Conservation (phyloP, 2,329 filamentous ascomycete species). For the Colletotrichum sp. region DNA sequence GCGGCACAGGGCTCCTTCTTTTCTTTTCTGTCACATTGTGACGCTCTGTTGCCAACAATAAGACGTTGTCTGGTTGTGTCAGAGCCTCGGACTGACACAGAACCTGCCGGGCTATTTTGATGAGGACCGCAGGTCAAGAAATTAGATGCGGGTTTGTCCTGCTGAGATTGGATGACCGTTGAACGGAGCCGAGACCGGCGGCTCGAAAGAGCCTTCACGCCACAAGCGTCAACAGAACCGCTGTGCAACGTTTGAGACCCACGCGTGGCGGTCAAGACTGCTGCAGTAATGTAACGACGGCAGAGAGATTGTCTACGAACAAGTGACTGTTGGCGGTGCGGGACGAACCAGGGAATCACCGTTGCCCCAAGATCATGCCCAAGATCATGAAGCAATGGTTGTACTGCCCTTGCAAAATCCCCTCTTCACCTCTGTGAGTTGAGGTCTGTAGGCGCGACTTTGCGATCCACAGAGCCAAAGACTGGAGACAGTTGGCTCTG, state of each 20-base stretch:
- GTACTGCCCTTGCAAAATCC: not conserved
- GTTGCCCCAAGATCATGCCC: not conserved
- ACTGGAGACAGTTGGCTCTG: not conserved
- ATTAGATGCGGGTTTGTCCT: conserved; percentile 12
- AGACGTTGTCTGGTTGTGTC: not conserved
- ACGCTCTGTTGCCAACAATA: not conserved
- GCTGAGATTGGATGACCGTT: conserved; percentile 8
- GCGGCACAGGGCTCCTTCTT: not conserved
- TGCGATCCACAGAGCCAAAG: not conserved
- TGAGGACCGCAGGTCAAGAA: conserved; percentile 3
- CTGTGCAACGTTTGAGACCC: not conserved
- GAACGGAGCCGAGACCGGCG: conserved; percentile 5
- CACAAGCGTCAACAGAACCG: not conserved
- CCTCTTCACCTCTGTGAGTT: not conserved
- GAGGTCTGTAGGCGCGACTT: not conserved
- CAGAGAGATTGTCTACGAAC: conserved; percentile 1
- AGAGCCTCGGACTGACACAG: not conserved
- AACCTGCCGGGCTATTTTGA: not conserved
- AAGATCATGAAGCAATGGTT: not conserved
- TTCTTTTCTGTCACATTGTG: conserved; percentile 5
- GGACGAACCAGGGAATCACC: not conserved
- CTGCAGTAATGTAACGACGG: conserved; percentile 12
- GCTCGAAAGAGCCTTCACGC: not conserved
- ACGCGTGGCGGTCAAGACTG: conserved; percentile 2
- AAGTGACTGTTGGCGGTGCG: not conserved